phyloP scores from a whole-genome alignment of 192 early-diverging fungal species.

The Backusella australiensis region DNA sequence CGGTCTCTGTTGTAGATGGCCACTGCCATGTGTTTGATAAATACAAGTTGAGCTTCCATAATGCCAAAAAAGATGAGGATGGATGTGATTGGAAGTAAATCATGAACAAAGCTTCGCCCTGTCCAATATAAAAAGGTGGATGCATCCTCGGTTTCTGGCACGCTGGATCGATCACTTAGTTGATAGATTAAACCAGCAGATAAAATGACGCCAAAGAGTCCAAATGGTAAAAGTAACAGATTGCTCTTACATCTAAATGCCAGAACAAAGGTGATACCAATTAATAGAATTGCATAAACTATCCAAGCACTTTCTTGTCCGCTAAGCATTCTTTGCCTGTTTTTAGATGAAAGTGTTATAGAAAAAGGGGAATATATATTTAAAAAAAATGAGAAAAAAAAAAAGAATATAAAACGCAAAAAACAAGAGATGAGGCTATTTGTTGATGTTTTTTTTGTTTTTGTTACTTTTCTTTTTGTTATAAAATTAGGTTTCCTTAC shows the following conservation, averaged over 20 bases:
- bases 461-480: background rate
- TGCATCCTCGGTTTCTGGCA: background rate
- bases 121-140: background rate
- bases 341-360: constrained; percentile 2
- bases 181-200: background rate
- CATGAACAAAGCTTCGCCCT: background rate
- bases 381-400: background rate
- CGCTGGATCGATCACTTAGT: background rate
- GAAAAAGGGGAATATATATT: background rate
- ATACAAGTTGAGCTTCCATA: constrained; percentile 16
- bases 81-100: background rate
- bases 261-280: background rate
- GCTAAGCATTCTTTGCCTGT: constrained; percentile 12
- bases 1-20: constrained; percentile 11
- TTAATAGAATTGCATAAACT: background rate
- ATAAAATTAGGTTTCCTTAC: background rate
- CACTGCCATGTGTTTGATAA: constrained; percentile 13
- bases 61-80: constrained; percentile 7
- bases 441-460: background rate
- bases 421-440: constrained; percentile 1
- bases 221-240: background rate
- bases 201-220: background rate
- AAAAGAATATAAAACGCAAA: constrained; percentile 7
- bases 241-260: constrained; percentile 4
- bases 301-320: constrained; percentile 7